Conservation (phyloP, 371 early-diverging fungal species). For the Mucor circinelloides region DNA sequence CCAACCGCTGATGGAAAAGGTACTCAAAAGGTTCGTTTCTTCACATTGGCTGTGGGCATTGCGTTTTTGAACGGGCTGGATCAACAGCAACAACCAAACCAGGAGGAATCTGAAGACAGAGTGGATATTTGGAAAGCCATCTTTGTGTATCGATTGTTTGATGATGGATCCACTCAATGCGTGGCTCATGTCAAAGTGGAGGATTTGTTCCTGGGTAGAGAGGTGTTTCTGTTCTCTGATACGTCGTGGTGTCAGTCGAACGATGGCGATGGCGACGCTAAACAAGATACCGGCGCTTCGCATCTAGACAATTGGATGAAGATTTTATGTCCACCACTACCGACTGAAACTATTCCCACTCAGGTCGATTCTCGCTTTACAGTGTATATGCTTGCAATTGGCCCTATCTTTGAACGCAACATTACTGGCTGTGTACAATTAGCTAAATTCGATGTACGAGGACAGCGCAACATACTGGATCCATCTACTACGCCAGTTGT, state of each 20-base stretch:
- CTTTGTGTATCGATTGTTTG: slow-evolving; percentile 29
- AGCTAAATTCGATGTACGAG: slow-evolving; percentile 26
- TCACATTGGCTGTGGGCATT: slow-evolving; percentile 34
- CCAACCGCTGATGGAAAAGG: not conserved
- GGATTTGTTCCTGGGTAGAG: slow-evolving; percentile 29
- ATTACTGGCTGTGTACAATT: slow-evolving; percentile 30
- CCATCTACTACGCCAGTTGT: slow-evolving; percentile 25
- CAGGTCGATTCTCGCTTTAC: slow-evolving; percentile 20
- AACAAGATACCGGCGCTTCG: not conserved
- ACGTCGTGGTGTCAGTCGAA: slow-evolving; percentile 29
- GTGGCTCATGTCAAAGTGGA: slow-evolving; percentile 21
- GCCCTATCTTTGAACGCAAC: slow-evolving; percentile 17
- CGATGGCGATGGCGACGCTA: slow-evolving; percentile 4
- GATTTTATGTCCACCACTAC: slow-evolving; percentile 15
- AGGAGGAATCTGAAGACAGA: slow-evolving; percentile 23
- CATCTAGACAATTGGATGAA: slow-evolving; percentile 21
- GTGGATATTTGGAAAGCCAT: slow-evolving; percentile 36
- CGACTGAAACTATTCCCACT: not conserved
- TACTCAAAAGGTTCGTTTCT: slow-evolving; percentile 21
- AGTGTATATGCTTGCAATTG: slow-evolving; percentile 28
- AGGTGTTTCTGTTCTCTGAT: slow-evolving; percentile 35
- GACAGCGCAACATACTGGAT: slow-evolving; percentile 17
- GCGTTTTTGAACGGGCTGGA: slow-evolving; percentile 15
- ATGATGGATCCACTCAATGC: slow-evolving; percentile 33
- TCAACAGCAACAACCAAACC: not conserved